These are phyloP conservation scores for Ustilago curta DNA, from an alignment of 1,284 basidiomycete genomes.

Conservation along the genomic window DNA sequence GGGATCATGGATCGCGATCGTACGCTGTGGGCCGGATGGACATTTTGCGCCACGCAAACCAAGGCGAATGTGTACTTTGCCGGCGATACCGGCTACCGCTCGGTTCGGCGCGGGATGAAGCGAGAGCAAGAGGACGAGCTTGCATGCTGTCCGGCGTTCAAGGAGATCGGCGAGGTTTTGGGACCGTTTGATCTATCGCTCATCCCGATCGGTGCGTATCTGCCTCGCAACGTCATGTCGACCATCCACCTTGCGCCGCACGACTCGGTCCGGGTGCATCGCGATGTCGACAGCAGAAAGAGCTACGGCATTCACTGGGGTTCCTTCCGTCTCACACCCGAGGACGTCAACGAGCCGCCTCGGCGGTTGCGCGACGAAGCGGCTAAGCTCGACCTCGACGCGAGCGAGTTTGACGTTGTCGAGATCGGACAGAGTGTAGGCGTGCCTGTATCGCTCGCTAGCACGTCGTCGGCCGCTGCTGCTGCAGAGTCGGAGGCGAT, in stretches of 20 bases:
- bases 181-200: conserved; percentile 58
- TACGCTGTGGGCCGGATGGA: conserved; percentile 60
- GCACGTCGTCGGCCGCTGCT: not conserved
- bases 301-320: conserved; percentile 61
- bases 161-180: conserved; percentile 57
- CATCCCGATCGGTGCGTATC: conserved; percentile 62
- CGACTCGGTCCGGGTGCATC: conserved; percentile 54
- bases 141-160: conserved; percentile 57
- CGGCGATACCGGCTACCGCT: conserved; percentile 56
- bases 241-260: conserved; percentile 53
- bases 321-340: conserved; percentile 53
- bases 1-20: conserved; percentile 42
- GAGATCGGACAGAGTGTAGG: conserved; percentile 54
- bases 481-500: conserved; percentile 2
- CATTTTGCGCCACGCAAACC: conserved; percentile 30
- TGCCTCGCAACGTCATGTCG: conserved; percentile 59
- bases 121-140: conserved; percentile 51
- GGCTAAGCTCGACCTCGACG: conserved; percentile 27
- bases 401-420: conserved; percentile 36
- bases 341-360: conserved; percentile 58
- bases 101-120: conserved; percentile 37
- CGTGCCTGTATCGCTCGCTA: conserved; percentile 16
- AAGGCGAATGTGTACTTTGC: conserved; percentile 58
- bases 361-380: conserved; percentile 47
- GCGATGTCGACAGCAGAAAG: conserved; percentile 40